Evolutionary conservation across 1,139 yeast genomes (phyloP).

Genomic region (Wickerhamomyces sp.): DNA sequence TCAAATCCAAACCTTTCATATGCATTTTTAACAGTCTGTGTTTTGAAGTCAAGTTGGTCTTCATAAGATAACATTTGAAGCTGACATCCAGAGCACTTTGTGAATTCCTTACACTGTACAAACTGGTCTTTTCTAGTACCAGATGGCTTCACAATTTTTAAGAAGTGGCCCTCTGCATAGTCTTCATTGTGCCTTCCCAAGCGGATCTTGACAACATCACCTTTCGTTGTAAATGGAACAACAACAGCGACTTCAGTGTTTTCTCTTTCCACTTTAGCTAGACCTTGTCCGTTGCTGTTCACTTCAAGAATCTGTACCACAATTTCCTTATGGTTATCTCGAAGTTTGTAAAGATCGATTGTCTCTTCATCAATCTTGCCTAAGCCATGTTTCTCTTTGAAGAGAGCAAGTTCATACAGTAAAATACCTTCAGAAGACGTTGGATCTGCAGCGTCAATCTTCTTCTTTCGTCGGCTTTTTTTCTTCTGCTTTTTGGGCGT

Average conservation of each 20-base stretch:
- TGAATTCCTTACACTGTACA: conserved; percentile 57
- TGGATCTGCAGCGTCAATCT: conserved; percentile 36
- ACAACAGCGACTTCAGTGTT: conserved; percentile 28
- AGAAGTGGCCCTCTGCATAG: conserved; percentile 61
- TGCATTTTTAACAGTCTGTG: conserved; percentile 61
- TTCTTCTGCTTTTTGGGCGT: neutral
- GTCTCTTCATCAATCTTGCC: conserved; percentile 3
- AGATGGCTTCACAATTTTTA: conserved; percentile 40
- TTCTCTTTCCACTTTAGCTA: conserved; percentile 37
- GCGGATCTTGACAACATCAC: conserved; percentile 56
- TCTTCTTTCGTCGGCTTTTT: conserved; percentile 1
- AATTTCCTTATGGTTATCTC: conserved; percentile 16
- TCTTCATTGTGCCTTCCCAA: conserved; percentile 60
- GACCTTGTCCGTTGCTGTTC: conserved; percentile 65
- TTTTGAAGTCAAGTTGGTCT: conserved; percentile 59
- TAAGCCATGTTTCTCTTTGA: conserved; percentile 40
- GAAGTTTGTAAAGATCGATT: conserved; percentile 4
- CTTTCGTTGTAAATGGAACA: conserved; percentile 72
- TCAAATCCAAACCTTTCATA: conserved; percentile 54
- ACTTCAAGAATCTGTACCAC: conserved; percentile 43
- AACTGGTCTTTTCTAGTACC: conserved; percentile 38
- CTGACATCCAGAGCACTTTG: conserved; percentile 76
- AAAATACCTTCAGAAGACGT: conserved; percentile 66
- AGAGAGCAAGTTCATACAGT: conserved; percentile 50
- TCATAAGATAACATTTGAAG: conserved; percentile 64